Base-by-base conservation (phyloP, 2,329 filamentous ascomycete species). In the Aspergillus amoenus region DNA sequence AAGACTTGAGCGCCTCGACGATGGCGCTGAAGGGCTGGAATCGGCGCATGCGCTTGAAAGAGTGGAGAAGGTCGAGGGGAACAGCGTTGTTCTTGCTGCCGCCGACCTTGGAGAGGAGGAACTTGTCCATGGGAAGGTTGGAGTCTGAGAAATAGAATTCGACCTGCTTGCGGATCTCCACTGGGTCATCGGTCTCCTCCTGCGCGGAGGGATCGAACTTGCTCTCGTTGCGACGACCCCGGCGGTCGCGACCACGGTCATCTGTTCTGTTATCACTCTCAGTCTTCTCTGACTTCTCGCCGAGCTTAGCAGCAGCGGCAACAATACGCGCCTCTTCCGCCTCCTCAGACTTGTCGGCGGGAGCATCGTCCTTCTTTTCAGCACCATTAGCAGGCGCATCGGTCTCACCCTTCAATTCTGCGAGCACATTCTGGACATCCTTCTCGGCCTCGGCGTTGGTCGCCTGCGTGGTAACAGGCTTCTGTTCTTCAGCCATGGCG, bases 101-200 rank as follows among this genome's bases (percentile, higher is more conserved):
- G 40, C 87, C 88, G 55, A 91, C 89, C 68, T 87, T 82, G 62
- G 86, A 82, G 80, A 92, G 90, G 66, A 99, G 83, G 79, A 91
- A 96, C 73, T 91, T 89, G 77, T 99, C 95, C 68, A 86, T 87
- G 51, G 89, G 88, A 39, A 99, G 85, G 77, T 97, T 97, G 69
- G 88, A 90, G 74, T 95, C 90, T 68, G 90, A 90, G 77, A 97
- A 96, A 82, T 97, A 97, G 76, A 96, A 97, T 73, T 97, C 92
- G 67, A 96, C 90, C 89, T 95, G 93, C 70, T 88, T 88, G 73
- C 91, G 88, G 68, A 97, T 96, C 76, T 89, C 84, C 22, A 81
- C 82, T 1, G 89, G 89, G 73, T 97, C 90, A 66, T 89, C 86
- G 22, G 88, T 88, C 70, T 91, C 87, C 52, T 86, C 79, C 62